phyloP scores from a whole-genome alignment of 495 filamentous ascomycete genomes.

The Penicillium parvum region DNA sequence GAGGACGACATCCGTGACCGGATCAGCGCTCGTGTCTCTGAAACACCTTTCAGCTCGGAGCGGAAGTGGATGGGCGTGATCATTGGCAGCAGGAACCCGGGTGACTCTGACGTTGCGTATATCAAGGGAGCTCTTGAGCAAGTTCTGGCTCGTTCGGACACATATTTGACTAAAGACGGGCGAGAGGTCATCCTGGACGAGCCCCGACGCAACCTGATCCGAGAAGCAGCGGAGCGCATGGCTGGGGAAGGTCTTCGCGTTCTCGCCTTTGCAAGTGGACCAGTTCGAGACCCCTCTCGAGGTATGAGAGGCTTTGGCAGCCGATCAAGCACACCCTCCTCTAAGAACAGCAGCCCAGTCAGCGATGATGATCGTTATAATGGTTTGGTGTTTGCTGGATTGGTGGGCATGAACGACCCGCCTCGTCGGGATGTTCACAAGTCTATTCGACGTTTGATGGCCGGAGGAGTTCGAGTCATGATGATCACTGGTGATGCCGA shows the following conservation, averaged over 20 bases:
- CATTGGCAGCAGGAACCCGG: conserved; percentile 54
- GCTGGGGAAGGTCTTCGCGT: conserved; percentile 88
- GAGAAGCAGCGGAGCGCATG: conserved; percentile 84
- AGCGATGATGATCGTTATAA: conserved; percentile 70
- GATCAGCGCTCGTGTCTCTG: conserved; percentile 69
- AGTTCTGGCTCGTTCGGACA: conserved; percentile 81
- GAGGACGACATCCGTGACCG: conserved; percentile 87
- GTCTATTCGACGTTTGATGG: conserved; percentile 85
- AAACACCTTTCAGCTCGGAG: conserved; percentile 94
- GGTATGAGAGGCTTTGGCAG: conserved; percentile 36
- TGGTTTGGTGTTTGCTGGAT: conserved; percentile 80
- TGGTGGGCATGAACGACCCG: conserved; percentile 96
- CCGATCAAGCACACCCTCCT: conserved; percentile 49
- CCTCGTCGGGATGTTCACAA: conserved; percentile 84
- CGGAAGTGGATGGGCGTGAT: conserved; percentile 98
- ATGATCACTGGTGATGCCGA: conserved; percentile 99
- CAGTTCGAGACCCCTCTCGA: conserved; percentile 29
- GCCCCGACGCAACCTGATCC: conserved; percentile 62
- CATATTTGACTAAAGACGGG: conserved; percentile 82
- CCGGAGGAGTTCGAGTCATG: conserved; percentile 89
- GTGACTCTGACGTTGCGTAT: conserved; percentile 68
- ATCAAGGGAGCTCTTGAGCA: conserved; percentile 93
- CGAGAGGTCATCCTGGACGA: conserved; percentile 85
- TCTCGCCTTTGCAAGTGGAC: conserved; percentile 84
- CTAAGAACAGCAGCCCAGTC: conserved; percentile 37